Percentiles rank a stretch among this genome's conserved stretches.
Evolutionary conservation across 2,329 filamentous ascomycete species (phyloP).

Genomic region (Trichoderma sp.): DNA sequence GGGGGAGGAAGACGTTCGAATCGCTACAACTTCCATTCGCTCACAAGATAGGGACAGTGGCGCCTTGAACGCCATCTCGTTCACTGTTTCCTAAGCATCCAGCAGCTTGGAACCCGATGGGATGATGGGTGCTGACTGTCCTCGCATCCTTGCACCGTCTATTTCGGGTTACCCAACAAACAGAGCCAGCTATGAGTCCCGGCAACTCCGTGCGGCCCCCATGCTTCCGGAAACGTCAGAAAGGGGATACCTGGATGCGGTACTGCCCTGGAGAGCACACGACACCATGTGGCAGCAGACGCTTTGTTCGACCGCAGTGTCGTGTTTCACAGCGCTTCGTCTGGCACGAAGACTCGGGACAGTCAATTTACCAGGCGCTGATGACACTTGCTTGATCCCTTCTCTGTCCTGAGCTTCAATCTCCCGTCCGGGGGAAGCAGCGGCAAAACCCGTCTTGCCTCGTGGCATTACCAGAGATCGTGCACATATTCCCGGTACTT

Average conservation of each 20-base stretch:
- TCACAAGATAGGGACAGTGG: neutral
- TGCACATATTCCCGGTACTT: neutral
- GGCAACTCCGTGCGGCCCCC: constrained; percentile 26
- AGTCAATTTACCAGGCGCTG: constrained; percentile 13
- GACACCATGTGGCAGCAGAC: constrained; percentile 19
- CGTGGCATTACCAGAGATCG: constrained; percentile 1
- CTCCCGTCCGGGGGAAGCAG: constrained; percentile 11
- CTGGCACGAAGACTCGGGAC: constrained; percentile 8
- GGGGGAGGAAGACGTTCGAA: neutral
- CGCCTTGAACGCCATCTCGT: neutral
- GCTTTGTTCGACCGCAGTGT: neutral
- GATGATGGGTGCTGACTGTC: constrained; percentile 8
- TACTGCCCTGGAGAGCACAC: constrained; percentile 17
- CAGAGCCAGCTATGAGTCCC: constrained; percentile 15
- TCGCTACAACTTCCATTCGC: neutral
- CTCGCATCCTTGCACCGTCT: neutral
- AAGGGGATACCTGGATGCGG: constrained; percentile 4
- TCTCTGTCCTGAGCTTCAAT: constrained; percentile 23
- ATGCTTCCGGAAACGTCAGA: constrained; percentile 13
- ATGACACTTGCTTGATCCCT: constrained; percentile 14
- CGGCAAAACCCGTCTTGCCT: constrained; percentile 8
- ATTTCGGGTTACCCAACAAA: neutral
- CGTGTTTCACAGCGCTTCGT: constrained; percentile 20
- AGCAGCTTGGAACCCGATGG: constrained; percentile 7
- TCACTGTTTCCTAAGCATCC: neutral